Conservation (phyloP, 2,329 filamentous ascomycete species). For the Fusarium abutilonis region DNA sequence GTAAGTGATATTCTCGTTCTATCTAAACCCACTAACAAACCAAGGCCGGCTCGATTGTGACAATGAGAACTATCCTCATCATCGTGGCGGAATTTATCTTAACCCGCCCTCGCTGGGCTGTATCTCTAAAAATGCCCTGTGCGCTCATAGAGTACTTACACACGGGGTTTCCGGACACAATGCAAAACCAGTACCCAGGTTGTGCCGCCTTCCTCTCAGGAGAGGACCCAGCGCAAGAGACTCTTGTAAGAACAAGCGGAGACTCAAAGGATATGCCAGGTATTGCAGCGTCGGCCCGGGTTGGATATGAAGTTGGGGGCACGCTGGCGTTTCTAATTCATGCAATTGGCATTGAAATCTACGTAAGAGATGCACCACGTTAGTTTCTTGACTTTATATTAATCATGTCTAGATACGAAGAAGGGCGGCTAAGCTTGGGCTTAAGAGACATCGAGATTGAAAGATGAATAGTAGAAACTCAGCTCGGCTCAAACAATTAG, state of each 20-base stretch:
- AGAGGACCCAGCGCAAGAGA: slow-evolving; percentile 3
- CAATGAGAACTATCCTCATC: slow-evolving; percentile 18
- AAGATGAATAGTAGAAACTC: background rate
- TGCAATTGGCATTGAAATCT: slow-evolving; percentile 4
- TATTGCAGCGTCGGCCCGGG: slow-evolving; percentile 3
- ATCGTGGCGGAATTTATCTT: background rate
- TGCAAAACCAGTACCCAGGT: background rate
- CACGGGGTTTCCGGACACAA: background rate
- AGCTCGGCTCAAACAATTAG: too few relatives aligned
- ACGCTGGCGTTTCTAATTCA: background rate
- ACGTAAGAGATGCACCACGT: background rate
- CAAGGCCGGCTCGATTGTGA: slow-evolving; percentile 24
- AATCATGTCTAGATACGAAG: background rate
- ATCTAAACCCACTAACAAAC: background rate
- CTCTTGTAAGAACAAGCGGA: slow-evolving; percentile 19
- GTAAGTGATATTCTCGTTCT: background rate
- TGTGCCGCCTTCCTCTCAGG: slow-evolving; percentile 14
- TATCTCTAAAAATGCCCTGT: background rate
- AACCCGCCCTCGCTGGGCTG: background rate
- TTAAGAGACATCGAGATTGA: too few relatives aligned
- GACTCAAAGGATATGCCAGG: slow-evolving; percentile 12
- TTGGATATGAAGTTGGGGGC: slow-evolving; percentile 10
- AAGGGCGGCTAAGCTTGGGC: background rate
- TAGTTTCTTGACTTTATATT: too few relatives aligned
- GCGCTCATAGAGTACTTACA: slow-evolving; percentile 13